Evolutionary conservation across 208 protist species (phyloP).

Genomic region (Trypanosoma cruzi): DNA sequence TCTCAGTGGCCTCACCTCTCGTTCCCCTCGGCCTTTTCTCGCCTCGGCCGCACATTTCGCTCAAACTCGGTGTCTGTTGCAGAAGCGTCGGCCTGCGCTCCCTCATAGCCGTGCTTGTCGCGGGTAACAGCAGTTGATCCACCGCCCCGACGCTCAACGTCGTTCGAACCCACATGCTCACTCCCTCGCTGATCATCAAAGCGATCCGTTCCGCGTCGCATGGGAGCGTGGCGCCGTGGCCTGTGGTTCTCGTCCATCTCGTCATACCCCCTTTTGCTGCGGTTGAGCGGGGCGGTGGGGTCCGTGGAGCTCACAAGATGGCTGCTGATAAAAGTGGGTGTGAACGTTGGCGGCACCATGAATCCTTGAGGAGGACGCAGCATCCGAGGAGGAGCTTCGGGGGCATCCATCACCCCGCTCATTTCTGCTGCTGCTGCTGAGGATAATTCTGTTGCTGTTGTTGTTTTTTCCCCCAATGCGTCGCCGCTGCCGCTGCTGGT

Average conservation of each 20-base stretch:
- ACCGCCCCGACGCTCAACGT: slow-evolving; percentile 5
- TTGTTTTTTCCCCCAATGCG: too few relatives aligned
- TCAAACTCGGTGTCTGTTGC: slow-evolving; percentile 37
- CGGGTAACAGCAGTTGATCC: neutral
- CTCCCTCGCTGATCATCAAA: slow-evolving; percentile 28
- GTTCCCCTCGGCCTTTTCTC: slow-evolving; percentile 6
- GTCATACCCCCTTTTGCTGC: slow-evolving; percentile 4
- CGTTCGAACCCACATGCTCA: slow-evolving; percentile 14
- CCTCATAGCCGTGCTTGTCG: slow-evolving; percentile 8
- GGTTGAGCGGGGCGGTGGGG: slow-evolving; percentile 5
- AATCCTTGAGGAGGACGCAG: slow-evolving; percentile 34
- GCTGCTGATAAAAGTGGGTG: slow-evolving; percentile 74
- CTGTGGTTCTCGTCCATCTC: slow-evolving; percentile 17
- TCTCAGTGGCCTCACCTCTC: neutral
- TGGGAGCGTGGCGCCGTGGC: slow-evolving; percentile 9
- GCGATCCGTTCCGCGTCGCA: slow-evolving; percentile 9
- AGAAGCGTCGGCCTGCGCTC: slow-evolving; percentile 21
- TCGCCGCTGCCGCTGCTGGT: neutral
- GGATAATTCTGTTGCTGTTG: too few relatives aligned
- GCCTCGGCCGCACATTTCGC: slow-evolving; percentile 20
- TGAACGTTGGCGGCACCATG: slow-evolving; percentile 29
- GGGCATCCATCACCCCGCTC: neutral
- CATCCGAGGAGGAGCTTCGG: slow-evolving; percentile 10
- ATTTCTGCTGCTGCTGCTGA: neutral
- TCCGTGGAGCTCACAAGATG: slow-evolving; percentile 43